Conservation (phyloP, 345 rosid genomes). For the Streptanthus diversifolius region DNA sequence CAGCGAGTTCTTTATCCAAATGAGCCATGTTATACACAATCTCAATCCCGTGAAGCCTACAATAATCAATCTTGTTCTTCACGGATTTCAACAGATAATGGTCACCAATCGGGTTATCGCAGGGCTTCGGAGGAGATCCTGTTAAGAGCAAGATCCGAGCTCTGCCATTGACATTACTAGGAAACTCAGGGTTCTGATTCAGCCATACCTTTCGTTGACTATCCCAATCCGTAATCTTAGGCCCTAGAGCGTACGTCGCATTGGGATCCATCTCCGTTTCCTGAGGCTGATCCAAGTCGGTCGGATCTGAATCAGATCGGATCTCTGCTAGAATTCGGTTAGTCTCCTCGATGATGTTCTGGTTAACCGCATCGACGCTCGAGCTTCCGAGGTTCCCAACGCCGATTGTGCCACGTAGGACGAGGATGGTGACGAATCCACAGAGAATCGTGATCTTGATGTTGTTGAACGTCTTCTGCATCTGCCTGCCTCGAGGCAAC, state of each 20-base stretch:
- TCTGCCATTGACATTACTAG: constrained; percentile 61
- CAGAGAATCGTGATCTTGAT: constrained; percentile 95
- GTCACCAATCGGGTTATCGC: constrained; percentile 90
- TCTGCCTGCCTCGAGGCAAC: constrained; percentile 80
- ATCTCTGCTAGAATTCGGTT: constrained; percentile 88
- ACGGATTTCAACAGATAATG: constrained; percentile 79
- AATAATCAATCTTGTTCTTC: constrained; percentile 92
- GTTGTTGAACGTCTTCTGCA: constrained; percentile 93
- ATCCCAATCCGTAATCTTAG: constrained; percentile 74
- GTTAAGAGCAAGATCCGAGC: constrained; percentile 72
- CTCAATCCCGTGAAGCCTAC: constrained; percentile 95
- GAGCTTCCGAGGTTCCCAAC: constrained; percentile 77
- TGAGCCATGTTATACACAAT: constrained; percentile 98
- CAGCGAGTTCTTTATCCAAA: constrained; percentile 84
- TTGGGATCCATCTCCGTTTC: constrained; percentile 56
- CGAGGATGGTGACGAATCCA: constrained; percentile 92
- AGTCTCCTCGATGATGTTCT: constrained; percentile 78
- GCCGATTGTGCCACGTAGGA: constrained; percentile 92
- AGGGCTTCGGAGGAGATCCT: constrained; percentile 85
- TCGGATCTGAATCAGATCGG: constrained; percentile 80
- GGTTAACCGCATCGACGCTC: constrained; percentile 80
- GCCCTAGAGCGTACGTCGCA: constrained; percentile 66
- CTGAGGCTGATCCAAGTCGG: constrained; percentile 50
- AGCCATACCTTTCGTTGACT: constrained; percentile 76
- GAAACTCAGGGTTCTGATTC: constrained; percentile 70